These are phyloP conservation scores for Russula sp. DNA, from an alignment of 768 basidiomycete genomes.

Conservation along the genomic window DNA sequence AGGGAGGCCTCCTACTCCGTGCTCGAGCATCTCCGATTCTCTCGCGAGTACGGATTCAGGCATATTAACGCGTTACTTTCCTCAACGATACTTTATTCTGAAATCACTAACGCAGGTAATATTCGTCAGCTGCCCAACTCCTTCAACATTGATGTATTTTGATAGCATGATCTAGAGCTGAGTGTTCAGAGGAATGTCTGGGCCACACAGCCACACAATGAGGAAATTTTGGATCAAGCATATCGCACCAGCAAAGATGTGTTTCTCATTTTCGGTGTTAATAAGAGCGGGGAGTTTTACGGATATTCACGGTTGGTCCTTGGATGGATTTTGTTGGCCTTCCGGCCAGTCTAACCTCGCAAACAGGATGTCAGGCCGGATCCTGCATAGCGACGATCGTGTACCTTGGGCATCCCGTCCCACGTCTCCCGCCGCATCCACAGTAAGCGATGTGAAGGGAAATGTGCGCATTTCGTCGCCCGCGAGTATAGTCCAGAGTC, in stretches of 20 bases:
- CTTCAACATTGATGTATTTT: neutral
- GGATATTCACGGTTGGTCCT: slow-evolving; percentile 75
- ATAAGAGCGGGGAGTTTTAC: slow-evolving; percentile 92
- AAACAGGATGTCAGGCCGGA: slow-evolving; percentile 66
- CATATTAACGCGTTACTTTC: slow-evolving; percentile 71
- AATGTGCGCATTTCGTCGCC: slow-evolving; percentile 12
- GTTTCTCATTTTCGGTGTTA: slow-evolving; percentile 86
- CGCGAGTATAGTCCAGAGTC: neutral
- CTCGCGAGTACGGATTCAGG: slow-evolving; percentile 83
- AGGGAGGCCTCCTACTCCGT: slow-evolving; percentile 29
- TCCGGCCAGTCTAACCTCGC: slow-evolving; percentile 2
- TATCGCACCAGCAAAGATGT: slow-evolving; percentile 89
- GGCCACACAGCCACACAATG: slow-evolving; percentile 94
- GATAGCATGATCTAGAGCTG: slow-evolving; percentile 71
- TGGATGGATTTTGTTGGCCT: neutral
- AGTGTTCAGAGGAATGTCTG: slow-evolving; percentile 78
- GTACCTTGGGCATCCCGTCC: slow-evolving; percentile 53
- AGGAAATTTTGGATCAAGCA: slow-evolving; percentile 86
- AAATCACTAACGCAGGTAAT: slow-evolving; percentile 80
- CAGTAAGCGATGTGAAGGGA: neutral
- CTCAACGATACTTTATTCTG: slow-evolving; percentile 87
- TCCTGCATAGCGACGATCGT: slow-evolving; percentile 49
- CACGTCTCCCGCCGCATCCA: neutral
- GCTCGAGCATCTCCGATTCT: slow-evolving; percentile 63
- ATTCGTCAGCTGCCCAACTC: neutral